Evolutionary conservation across 345 rosid species (phyloP).

Genomic region (Fremontodendron californicum): DNA sequence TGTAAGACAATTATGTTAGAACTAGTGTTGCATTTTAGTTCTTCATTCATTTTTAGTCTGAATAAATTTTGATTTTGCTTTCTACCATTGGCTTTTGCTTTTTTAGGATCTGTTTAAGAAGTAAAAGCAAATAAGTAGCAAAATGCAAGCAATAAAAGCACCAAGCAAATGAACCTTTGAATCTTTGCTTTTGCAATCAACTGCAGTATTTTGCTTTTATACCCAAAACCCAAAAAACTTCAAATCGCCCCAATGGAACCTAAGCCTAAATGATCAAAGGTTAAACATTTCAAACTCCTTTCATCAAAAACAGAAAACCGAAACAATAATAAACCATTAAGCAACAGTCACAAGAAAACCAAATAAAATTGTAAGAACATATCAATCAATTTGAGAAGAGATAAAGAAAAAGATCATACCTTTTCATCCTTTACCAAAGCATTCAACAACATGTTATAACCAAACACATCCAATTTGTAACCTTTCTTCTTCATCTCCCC

Average conservation of each 20-base stretch:
- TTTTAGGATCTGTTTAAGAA: too few relatives aligned
- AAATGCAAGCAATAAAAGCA: too few relatives aligned
- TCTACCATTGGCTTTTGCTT: too few relatives aligned
- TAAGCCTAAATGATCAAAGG: background rate
- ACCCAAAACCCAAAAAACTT: too few relatives aligned
- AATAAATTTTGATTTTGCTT: too few relatives aligned
- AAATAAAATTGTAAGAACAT: background rate
- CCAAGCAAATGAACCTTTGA: background rate
- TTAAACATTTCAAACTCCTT: background rate
- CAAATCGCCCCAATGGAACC: background rate
- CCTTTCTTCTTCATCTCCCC: conserved; percentile 67
- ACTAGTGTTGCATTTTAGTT: too few relatives aligned
- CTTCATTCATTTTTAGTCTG: too few relatives aligned
- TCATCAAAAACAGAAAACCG: background rate
- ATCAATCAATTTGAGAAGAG: background rate
- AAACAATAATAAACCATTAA: background rate
- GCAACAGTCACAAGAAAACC: background rate
- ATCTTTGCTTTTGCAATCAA: background rate
- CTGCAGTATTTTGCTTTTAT: background rate
- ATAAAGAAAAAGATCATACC: conserved; percentile 35
- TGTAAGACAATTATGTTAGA: too few relatives aligned
- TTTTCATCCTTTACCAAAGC: conserved; percentile 72
- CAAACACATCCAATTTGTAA: conserved; percentile 65
- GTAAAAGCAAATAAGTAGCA: too few relatives aligned
- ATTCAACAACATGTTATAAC: conserved; percentile 85